Base-by-base conservation (phyloP, 192 early-diverging fungal genomes). In the Coemansia sp. region DNA sequence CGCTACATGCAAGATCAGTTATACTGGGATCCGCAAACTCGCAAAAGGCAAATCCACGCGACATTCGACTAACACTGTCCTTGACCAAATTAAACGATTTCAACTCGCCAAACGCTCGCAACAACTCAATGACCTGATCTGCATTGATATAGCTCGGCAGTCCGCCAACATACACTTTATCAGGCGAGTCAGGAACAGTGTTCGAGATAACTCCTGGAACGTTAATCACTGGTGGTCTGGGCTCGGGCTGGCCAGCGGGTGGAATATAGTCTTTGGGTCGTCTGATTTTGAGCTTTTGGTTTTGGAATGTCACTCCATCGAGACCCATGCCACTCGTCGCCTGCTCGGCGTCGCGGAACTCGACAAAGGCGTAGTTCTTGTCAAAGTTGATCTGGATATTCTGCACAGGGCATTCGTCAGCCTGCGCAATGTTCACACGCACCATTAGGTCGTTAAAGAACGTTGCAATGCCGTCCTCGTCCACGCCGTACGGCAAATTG, bases 331-430 rank as follows among this genome's bases (percentile, higher is more conserved):
- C 97, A 29, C 87, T 87, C 7, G 94, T 95, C 2, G 95, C 95
- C 86, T 96, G 92, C 60, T 97, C 94, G 5, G 91, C 87, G 13
- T 91, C 86, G 49, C 92, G 87, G 77, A 99, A 96, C 93, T 99
- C 97, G 20, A 96, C 89, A 88, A 98, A 97, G 16, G 96, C 95
- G 85, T 95, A 98, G 72, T 92, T 92, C 78, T 96, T 96, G n/a
- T 98, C 96, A 43, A 89, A 86, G 76, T 96, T 95, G 52, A 98
- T 93, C 75, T 97, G 93, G 20, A 92, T 91, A 36, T 89, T 87
- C 18, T 92, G 83, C 18, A 95, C 93, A 0, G 92, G 91, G 47
- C 86, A 57, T 38, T 91, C 92, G 9, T 91, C 71, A 15, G 88
- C 79, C n/a, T 88, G 87, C 44, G 90, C 91, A 38, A 93, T 78